Evolutionary conservation across 2,329 filamentous ascomycete species (phyloP).

Genomic region (Fusarium chaquense): DNA sequence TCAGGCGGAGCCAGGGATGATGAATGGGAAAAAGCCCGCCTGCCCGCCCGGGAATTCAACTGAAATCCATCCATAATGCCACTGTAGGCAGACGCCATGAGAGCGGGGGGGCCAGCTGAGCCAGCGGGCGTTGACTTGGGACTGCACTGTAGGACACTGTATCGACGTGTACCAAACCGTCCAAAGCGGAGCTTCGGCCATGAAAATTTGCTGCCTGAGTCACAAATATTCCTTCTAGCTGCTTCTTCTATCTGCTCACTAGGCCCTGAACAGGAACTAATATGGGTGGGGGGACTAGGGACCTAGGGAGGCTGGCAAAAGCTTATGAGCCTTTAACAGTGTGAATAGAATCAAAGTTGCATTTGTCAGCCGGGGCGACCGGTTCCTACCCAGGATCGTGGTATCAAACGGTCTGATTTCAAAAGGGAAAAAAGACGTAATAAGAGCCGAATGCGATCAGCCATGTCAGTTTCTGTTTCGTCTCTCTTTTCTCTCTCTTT

Average conservation of each 20-base stretch:
- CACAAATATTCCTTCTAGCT: constrained; percentile 50
- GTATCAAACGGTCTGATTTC: constrained; percentile 22
- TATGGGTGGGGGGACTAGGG: constrained; percentile 27
- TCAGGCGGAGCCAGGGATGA: constrained; percentile 40
- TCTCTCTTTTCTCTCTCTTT: constrained; percentile 6
- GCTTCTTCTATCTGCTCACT: constrained; percentile 39
- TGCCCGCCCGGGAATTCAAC: neutral
- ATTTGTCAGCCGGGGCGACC: constrained; percentile 47
- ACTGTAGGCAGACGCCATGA: constrained; percentile 1
- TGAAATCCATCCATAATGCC: neutral
- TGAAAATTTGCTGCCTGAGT: constrained; percentile 54
- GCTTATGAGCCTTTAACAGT: constrained; percentile 24
- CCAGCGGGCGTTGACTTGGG: constrained; percentile 14
- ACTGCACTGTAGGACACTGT: constrained; percentile 26
- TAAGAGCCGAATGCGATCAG: constrained; percentile 33
- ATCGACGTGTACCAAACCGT: constrained; percentile 14
- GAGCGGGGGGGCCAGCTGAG: constrained; percentile 23
- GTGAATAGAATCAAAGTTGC: constrained; percentile 33
- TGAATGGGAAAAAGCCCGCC: constrained; percentile 5
- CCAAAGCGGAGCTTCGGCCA: constrained; percentile 11
- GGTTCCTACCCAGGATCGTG: constrained; percentile 19
- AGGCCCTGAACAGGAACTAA: constrained; percentile 21
- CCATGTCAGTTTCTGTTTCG: neutral
- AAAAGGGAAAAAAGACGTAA: constrained; percentile 26
- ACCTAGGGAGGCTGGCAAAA: constrained; percentile 28